A percentile compares a stretch with the other conserved stretches of the same genome.
Conservation (phyloP, 768 basidiomycete genomes). For the Macrolepiota dolichaula region DNA sequence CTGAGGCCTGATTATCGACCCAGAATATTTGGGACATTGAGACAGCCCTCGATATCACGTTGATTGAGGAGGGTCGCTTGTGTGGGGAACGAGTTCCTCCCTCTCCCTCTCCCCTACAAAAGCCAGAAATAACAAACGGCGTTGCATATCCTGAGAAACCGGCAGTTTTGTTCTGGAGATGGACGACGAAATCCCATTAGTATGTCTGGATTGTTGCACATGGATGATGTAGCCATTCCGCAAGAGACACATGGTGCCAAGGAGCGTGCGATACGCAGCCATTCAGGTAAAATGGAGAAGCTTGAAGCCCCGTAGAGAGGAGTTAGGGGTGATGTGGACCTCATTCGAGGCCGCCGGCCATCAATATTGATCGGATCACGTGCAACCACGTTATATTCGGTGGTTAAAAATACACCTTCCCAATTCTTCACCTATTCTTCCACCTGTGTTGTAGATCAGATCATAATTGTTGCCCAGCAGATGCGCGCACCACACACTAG, state of each 20-base stretch:
- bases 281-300: background rate
- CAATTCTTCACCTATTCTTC: background rate
- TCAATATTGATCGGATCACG: background rate
- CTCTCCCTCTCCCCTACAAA: no score
- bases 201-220: background rate
- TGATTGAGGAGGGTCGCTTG: background rate
- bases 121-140: conserved; percentile 12
- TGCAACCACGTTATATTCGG: background rate
- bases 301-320: no score
- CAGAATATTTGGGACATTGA: background rate
- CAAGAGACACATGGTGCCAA: background rate
- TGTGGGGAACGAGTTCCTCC: background rate
- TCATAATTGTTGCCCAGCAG: background rate
- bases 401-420: background rate
- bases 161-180: conserved; percentile 16
- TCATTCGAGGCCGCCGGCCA: background rate
- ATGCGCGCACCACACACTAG: background rate
- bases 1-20: background rate
- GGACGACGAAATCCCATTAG: conserved; percentile 19
- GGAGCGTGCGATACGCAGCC: background rate
- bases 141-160: conserved; percentile 5
- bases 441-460: background rate
- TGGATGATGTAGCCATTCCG: background rate
- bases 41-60: background rate
- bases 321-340: background rate